A percentile compares a stretch with the other conserved stretches of the same genome.
Conservation (phyloP, 306 rosid species). For the Dalbergia cochinchinensis region DNA sequence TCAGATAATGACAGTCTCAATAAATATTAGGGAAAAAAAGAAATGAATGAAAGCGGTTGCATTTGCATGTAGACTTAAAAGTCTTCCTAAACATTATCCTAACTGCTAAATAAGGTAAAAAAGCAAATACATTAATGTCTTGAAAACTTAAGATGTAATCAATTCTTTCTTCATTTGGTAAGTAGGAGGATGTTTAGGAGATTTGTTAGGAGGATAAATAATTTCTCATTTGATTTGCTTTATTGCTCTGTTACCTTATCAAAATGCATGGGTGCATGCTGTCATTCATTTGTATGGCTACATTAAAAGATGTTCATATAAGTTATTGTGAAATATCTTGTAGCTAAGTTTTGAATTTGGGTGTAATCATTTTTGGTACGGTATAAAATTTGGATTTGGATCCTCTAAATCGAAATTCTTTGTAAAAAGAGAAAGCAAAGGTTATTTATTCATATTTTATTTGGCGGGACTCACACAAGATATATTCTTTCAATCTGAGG, state of each 20-base stretch:
- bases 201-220: neutral
- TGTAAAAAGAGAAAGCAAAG: no score
- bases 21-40: neutral
- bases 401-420: no score
- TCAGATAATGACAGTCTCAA: neutral
- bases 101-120: no score
- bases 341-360: neutral
- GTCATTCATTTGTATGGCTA: conserved; percentile 11
- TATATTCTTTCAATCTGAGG: no score
- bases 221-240: conserved; percentile 27
- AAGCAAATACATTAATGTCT: no score
- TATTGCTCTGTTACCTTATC: conserved; percentile 17
- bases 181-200: conserved; percentile 2
- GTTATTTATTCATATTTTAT: no score
- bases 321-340: conserved; percentile 9
- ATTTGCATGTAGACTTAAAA: neutral
- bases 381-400: no score
- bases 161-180: no score
- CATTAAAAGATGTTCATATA: conserved; percentile 5
- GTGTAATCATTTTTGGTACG: neutral
- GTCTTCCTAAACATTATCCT: no score
- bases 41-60: neutral
- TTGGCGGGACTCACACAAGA: no score
- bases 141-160: no score
- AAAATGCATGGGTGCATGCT: neutral